Conservation (phyloP, 139 green algal genomes). For the Marvania coccoides region DNA sequence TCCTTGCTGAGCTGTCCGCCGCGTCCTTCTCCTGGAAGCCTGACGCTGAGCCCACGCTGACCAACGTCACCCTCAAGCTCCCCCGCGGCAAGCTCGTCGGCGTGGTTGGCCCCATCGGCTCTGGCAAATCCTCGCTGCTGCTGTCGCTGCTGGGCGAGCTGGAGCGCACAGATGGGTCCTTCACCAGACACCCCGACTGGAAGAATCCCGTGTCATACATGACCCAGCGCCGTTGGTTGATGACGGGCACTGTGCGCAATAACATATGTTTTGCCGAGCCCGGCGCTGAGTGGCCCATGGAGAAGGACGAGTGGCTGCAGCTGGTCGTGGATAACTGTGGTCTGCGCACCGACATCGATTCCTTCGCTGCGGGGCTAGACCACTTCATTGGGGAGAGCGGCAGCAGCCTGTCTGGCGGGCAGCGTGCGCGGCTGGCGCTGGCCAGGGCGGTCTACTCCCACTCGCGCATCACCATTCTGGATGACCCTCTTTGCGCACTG, state of each 20-base stretch:
- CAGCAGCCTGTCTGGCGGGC: slow-evolving; percentile 66
- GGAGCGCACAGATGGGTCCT: too few relatives aligned
- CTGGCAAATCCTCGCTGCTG: slow-evolving; percentile 63
- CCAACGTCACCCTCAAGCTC: slow-evolving; percentile 25
- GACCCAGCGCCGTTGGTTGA: too few relatives aligned
- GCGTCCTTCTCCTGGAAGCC: too few relatives aligned
- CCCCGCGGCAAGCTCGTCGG: slow-evolving; percentile 49
- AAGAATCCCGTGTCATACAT: too few relatives aligned
- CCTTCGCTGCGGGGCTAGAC: slow-evolving; percentile 53
- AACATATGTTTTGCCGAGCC: too few relatives aligned
- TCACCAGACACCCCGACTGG: too few relatives aligned
- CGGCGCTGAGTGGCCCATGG: too few relatives aligned
- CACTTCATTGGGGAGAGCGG: slow-evolving; percentile 75
- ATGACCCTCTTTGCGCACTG: slow-evolving; percentile 72
- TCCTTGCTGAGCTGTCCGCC: too few relatives aligned
- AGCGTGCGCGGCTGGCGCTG: slow-evolving; percentile 60
- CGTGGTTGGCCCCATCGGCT: slow-evolving; percentile 46
- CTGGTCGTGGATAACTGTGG: too few relatives aligned
- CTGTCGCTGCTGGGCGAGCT: slow-evolving; percentile 63
- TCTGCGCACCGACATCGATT: slow-evolving; percentile 53
- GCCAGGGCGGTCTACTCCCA: slow-evolving; percentile 54
- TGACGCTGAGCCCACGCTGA: slow-evolving; percentile 43
- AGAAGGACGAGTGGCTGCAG: too few relatives aligned
- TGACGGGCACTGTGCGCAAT: too few relatives aligned
- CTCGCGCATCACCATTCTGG: slow-evolving; percentile 54